Base-by-base conservation (phyloP, 441 rosid species). In the Eugenia klotzschiana region DNA sequence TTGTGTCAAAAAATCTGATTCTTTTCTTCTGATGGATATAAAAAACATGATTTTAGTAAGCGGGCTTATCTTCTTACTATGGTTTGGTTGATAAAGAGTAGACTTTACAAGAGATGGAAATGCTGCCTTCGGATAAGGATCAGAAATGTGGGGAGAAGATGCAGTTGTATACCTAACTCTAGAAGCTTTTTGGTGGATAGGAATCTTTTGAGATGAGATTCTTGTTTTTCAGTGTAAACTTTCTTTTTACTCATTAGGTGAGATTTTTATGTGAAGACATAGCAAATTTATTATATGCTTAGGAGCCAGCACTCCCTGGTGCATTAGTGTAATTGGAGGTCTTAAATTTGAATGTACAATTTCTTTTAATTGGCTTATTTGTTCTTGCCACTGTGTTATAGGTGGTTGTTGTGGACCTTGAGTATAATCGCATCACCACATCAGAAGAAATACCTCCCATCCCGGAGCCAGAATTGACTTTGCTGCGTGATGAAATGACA, bases 361-460 rank as follows among this genome's bases (percentile, higher is more conserved):
- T 79, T 27, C 25, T 58, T 18, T 49, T 55, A 60, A 25, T 82
- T 82, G 52, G 41, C 22, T 81, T 40, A 49, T 81, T 33, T 51
- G n/a, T 51, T 50, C 40, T 50, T 64, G 55, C 51, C 81, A 13
- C 86, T 82, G 74, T 84, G 53, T 88, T 89, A 79, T 91, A 97
- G 99, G 99, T 97, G 82, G 99, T 94, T 87, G 92, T 94, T 81
- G 99, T 95, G 88, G 98, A 97, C 89, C 98, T 97, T 74, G 99
- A 97, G 85, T 92, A 89, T 88, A 97, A 97, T 83, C 92, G 88
- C 86, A 91, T 97, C 84, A 93, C 92, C 87, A 93, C 98, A 33
- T 79, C 99, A 11, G 99, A 97, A 87, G 99, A 97, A 87, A 95
- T 95, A 89, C 99, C 99, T n/a, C 89, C 88, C 8, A 91, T 97